A percentile compares a stretch with the other conserved stretches of the same genome.
phyloP scores from a whole-genome alignment of 179 eudicot genomes.

The Patellifolia procumbens region DNA sequence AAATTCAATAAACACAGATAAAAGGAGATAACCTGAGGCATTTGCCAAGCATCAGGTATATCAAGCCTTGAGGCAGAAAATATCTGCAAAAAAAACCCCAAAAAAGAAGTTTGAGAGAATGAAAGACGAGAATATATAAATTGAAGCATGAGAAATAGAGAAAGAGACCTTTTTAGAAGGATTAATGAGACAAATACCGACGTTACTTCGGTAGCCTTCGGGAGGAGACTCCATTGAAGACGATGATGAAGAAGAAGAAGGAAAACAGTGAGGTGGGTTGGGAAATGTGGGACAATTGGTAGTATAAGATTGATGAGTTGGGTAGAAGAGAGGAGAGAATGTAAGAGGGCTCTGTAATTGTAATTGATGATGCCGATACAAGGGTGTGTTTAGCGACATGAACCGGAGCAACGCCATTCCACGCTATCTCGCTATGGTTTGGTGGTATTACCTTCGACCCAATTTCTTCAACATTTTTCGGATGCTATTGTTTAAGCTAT shows the following conservation, averaged over 20 bases:
- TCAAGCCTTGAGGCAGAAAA: conserved; percentile 93
- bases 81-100: conserved; percentile 38
- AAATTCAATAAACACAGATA: neutral
- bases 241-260: conserved; percentile 26
- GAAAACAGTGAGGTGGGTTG: conserved; percentile 14
- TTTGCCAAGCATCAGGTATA: conserved; percentile 85
- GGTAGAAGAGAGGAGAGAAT: conserved; percentile 27
- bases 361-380: conserved; percentile 19
- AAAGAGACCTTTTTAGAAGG: conserved; percentile 57
- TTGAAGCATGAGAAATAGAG: neutral
- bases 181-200: conserved; percentile 77
- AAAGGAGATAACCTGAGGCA: conserved; percentile 99
- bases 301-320: neutral
- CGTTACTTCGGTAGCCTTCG: conserved; percentile 60
- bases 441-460: no score
- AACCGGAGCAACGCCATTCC: conserved; percentile 35
- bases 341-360: conserved; percentile 17
- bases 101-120: conserved; percentile 2
- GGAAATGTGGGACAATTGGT: conserved; percentile 27
- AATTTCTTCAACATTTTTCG: no score
- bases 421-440: neutral
- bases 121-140: neutral
- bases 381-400: conserved; percentile 20
- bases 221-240: conserved; percentile 71
- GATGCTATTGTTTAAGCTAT: no score